phyloP scores from a whole-genome alignment of 2,329 filamentous ascomycete genomes.

The Trichoderma atrobrunneum region DNA sequence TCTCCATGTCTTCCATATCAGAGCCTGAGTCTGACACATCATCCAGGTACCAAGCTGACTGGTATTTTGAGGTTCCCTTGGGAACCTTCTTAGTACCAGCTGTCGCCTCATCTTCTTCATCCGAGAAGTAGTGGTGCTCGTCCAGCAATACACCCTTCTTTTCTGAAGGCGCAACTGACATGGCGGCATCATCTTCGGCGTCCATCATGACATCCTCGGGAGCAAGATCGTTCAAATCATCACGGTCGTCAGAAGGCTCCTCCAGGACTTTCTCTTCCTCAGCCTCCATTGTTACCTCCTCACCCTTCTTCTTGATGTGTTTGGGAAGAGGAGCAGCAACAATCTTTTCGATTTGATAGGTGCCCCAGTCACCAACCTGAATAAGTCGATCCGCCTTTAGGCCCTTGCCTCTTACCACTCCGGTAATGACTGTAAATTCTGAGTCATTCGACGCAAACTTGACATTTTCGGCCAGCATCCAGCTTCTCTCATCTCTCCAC shows the following conservation, averaged over 20 bases:
- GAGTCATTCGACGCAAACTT: conserved; percentile 62
- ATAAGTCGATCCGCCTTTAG: conserved; percentile 87
- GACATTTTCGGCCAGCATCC: conserved; percentile 87
- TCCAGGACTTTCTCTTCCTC: conserved; percentile 61
- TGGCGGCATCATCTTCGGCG: conserved; percentile 51
- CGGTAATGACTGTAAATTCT: conserved; percentile 72
- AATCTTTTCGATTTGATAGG: conserved; percentile 90
- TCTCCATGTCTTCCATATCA: conserved; percentile 68
- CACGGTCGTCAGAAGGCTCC: conserved; percentile 71
- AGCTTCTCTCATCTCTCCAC: conserved; percentile 93
- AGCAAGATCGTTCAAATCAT: conserved; percentile 78
- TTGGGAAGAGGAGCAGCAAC: conserved; percentile 67
- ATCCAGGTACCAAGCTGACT: conserved; percentile 87
- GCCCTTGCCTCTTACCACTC: conserved; percentile 79
- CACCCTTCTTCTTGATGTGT: conserved; percentile 57
- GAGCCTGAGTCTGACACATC: conserved; percentile 82
- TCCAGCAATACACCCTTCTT: conserved; percentile 90
- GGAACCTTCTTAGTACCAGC: conserved; percentile 71
- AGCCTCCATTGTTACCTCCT: conserved; percentile 66
- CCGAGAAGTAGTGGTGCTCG: conserved; percentile 97
- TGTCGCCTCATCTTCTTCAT: conserved; percentile 62
- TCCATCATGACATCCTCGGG: conserved; percentile 81
- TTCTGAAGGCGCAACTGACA: conserved; percentile 39
- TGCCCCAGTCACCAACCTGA: conserved; percentile 90
- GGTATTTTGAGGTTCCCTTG: conserved; percentile 88